These are phyloP conservation scores for Tuber umbilicatum DNA, from an alignment of 495 filamentous ascomycete species.

Conservation along the genomic window DNA sequence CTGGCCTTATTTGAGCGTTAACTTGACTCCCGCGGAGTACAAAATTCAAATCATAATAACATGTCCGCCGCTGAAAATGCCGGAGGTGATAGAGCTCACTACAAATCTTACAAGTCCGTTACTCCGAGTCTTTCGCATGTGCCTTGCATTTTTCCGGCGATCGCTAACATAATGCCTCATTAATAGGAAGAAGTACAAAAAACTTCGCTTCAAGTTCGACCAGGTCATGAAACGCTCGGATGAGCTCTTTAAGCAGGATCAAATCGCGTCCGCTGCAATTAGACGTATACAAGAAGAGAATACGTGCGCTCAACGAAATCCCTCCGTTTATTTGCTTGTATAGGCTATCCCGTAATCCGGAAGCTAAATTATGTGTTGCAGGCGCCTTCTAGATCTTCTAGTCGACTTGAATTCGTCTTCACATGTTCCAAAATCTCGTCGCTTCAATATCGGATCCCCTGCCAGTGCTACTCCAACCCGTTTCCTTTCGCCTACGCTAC, in stretches of 20 bases:
- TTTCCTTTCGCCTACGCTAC: slow-evolving; percentile 45
- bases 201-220: slow-evolving; percentile 81
- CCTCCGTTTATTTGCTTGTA: neutral
- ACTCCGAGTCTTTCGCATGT: neutral
- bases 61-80: slow-evolving; percentile 32
- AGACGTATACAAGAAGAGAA: slow-evolving; percentile 79
- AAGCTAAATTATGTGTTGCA: slow-evolving; percentile 42
- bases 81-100: slow-evolving; percentile 37
- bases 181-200: slow-evolving; percentile 85
- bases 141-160: neutral
- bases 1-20: neutral
- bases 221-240: slow-evolving; percentile 73
- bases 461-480: slow-evolving; percentile 36
- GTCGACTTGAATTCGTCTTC: slow-evolving; percentile 76
- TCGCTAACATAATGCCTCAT: slow-evolving; percentile 3
- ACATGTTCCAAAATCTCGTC: slow-evolving; percentile 65
- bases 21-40: neutral
- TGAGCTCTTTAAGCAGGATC: slow-evolving; percentile 65
- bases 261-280: slow-evolving; percentile 66
- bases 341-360: neutral
- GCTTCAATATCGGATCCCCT: slow-evolving; percentile 50
- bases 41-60: neutral
- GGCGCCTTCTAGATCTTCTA: slow-evolving; percentile 73
- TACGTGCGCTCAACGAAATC: slow-evolving; percentile 51
- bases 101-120: slow-evolving; percentile 39